These are phyloP conservation scores for Grosmannia clavigera DNA, from an alignment of 2,329 filamentous ascomycete genomes.

Conservation along the genomic window DNA sequence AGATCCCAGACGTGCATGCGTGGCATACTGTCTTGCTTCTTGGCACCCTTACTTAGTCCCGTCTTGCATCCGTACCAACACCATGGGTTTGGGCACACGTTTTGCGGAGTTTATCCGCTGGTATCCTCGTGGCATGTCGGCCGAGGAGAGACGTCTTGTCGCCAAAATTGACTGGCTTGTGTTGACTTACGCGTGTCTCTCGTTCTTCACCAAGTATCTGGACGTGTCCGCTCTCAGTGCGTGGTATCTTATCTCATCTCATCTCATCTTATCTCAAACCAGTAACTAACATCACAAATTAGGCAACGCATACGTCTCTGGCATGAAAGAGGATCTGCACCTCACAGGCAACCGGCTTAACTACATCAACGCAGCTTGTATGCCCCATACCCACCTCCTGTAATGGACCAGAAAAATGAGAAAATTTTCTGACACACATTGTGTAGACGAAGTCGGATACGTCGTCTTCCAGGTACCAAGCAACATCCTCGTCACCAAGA, in stretches of 20 bases:
- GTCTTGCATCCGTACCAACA: not conserved
- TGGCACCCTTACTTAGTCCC: not conserved
- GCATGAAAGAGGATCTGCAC: conserved; percentile 32
- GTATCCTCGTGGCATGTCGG: conserved; percentile 27
- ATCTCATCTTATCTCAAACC: not conserved
- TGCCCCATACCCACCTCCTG: not conserved
- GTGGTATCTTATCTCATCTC: not conserved
- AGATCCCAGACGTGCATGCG: not conserved
- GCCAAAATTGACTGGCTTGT: conserved; percentile 38
- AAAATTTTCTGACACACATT: not conserved
- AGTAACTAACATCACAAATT: not conserved
- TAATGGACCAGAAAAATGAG: accelerated
- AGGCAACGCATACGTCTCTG: conserved; percentile 32
- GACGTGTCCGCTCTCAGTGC: conserved; percentile 30
- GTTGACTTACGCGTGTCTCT: conserved; percentile 26
- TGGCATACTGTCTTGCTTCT: not conserved
- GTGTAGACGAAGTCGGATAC: conserved; percentile 21
- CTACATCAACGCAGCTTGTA: conserved; percentile 23
- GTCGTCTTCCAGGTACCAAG: conserved; percentile 31
- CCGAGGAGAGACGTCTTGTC: conserved; percentile 30
- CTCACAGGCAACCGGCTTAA: conserved; percentile 26
- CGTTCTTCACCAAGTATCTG: conserved; percentile 33
- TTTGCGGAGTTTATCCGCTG: conserved; percentile 19
- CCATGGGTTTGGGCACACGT: not conserved
- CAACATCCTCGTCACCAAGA: conserved; percentile 24